Percentiles rank a stretch among this genome's conserved stretches.
These are phyloP conservation scores for Candida multigemmis DNA, from an alignment of 805 yeast genomes.

Conservation along the genomic window DNA sequence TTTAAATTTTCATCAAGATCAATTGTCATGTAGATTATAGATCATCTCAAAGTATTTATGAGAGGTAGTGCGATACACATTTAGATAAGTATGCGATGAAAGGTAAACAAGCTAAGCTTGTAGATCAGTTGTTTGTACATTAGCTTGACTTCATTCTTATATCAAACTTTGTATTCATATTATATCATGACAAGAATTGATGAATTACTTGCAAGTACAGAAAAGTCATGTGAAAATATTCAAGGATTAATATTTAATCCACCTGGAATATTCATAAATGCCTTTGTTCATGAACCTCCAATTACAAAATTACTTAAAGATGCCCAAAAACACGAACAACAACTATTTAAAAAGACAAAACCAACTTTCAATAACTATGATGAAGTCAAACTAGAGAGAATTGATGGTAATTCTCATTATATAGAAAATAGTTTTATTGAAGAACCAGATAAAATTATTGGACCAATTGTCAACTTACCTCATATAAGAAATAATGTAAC, in stretches of 20 bases:
- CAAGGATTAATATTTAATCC: constrained; percentile 38
- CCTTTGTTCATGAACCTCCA: constrained; percentile 41
- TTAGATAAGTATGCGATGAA: too few relatives aligned
- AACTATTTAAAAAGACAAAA: constrained; percentile 36
- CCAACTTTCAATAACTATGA: constrained; percentile 3
- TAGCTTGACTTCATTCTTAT: too few relatives aligned
- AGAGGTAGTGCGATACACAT: too few relatives aligned
- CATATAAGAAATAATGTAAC: constrained; percentile 13
- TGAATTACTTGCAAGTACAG: constrained; percentile 20
- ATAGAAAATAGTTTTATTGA: constrained; percentile 23
- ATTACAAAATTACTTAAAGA: constrained; percentile 54
- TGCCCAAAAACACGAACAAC: constrained; percentile 43
- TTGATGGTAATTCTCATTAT: constrained; percentile 38
- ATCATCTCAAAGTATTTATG: too few relatives aligned
- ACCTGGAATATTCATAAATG: constrained; percentile 61
- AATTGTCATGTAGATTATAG: constrained; percentile 26
- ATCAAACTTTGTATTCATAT: too few relatives aligned
- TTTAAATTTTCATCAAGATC: constrained; percentile 37
- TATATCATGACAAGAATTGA: constrained; percentile 12
- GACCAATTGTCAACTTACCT: too few relatives aligned
- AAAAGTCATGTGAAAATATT: constrained; percentile 32
- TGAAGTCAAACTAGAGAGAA: constrained; percentile 32
- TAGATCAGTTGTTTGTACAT: too few relatives aligned
- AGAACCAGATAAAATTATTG: too few relatives aligned
- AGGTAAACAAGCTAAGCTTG: too few relatives aligned